These are phyloP conservation scores for Gynostemma pentaphyllum DNA, from an alignment of 306 rosid species.

Conservation along the genomic window DNA sequence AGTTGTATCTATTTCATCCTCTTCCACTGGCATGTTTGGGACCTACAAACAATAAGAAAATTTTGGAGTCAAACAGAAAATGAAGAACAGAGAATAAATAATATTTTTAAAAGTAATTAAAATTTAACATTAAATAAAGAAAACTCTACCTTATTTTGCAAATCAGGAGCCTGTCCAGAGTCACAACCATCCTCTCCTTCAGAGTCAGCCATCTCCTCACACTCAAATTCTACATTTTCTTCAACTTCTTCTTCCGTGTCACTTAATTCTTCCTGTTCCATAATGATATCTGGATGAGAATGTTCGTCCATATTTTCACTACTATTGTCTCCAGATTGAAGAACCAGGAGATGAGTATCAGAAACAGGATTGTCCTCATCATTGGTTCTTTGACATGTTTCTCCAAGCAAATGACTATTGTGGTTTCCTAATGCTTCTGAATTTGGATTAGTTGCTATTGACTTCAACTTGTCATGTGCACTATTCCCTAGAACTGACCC, in stretches of 20 bases:
- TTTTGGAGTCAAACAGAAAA: not conserved
- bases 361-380: slow-evolving; percentile 19
- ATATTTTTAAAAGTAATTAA: no score
- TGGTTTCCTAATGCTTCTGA: slow-evolving; percentile 21
- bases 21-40: slow-evolving; percentile 11
- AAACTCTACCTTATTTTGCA: slow-evolving; percentile 48
- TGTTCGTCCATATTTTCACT: slow-evolving; percentile 54
- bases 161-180: slow-evolving; percentile 34
- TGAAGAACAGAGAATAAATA: not conserved
- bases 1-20: slow-evolving; percentile 11
- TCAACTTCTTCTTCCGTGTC: slow-evolving; percentile 86
- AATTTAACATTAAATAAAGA: not conserved
- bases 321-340: slow-evolving; percentile 26
- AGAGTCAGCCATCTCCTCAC: slow-evolving; percentile 93
- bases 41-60: not conserved
- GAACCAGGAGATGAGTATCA: slow-evolving; percentile 20
- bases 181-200: slow-evolving; percentile 90
- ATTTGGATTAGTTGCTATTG: slow-evolving; percentile 16
- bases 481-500: slow-evolving; percentile 28
- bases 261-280: slow-evolving; percentile 95
- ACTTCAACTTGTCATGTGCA: slow-evolving; percentile 22
- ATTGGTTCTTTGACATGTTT: slow-evolving; percentile 22
- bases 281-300: slow-evolving; percentile 72
- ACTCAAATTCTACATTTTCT: slow-evolving; percentile 93
- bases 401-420: slow-evolving; percentile 21